A percentile compares a stretch with the other conserved stretches of the same genome.
Evolutionary conservation across 140 eudicot species (phyloP).

Genomic region (Artemisia princeps): DNA sequence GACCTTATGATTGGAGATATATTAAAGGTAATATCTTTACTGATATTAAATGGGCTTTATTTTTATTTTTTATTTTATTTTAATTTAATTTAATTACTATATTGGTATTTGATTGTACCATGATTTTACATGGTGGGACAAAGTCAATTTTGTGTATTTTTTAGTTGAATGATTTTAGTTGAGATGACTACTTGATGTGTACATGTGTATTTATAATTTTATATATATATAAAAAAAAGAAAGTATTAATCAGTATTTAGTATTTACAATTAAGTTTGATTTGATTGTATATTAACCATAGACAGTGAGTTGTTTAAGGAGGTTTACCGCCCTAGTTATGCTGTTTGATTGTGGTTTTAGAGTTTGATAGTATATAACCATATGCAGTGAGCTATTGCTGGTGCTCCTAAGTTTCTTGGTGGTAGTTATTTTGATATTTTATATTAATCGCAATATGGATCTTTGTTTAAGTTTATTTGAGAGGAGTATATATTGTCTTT

Average conservation of each 20-base stretch:
- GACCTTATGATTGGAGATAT: slow-evolving; percentile 73
- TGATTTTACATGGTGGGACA: slow-evolving; percentile 19
- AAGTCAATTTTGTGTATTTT: slow-evolving; percentile 9
- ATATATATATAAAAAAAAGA: no score
- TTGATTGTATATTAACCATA: neutral
- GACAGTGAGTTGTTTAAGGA: neutral
- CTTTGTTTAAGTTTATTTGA: neutral
- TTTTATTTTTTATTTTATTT: neutral
- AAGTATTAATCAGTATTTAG: neutral
- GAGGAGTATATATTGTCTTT: slow-evolving; percentile 13
- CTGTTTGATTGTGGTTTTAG: no score
- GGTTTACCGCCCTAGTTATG: neutral
- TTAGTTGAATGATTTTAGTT: slow-evolving; percentile 8
- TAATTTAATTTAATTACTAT: slow-evolving; percentile 3
- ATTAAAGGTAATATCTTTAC: slow-evolving; percentile 45
- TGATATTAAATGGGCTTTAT: neutral
- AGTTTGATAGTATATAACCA: neutral
- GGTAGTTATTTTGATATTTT: no score
- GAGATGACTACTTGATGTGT: no score
- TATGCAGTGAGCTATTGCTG: neutral
- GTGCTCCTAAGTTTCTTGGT: no score
- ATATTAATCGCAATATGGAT: neutral
- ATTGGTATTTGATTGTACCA: neutral
- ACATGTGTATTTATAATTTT: no score
- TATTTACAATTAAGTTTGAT: neutral